Evolutionary conservation across 805 yeast genomes (phyloP), one percentile per base, ranked within the genome.

Genomic region (Lipomyces kockii): DNA sequence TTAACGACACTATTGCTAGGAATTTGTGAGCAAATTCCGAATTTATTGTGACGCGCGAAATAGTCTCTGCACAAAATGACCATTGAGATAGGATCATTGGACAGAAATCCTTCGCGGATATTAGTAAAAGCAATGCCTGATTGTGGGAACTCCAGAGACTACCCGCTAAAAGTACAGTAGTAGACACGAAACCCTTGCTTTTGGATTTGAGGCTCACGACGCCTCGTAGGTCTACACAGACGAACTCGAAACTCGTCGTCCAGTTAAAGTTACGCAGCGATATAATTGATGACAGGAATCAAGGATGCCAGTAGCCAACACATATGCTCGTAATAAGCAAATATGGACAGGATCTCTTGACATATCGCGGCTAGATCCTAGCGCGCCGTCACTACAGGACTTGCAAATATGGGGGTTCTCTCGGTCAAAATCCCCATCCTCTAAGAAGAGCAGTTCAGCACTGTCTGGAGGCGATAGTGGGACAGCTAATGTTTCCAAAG

Each of bases 331-430:
- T n/a, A 43, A 54, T 17, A 54, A 17, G 20, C 43, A 5, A 34
- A 12, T 54, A 17, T 54, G 57, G 57, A 54, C 37, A n/a, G 57
- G 57, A 29, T 9, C 43, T 20, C 34, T 54, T 54, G 57, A 54
- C 37, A 17, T 34, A 29, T 29, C 37, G 57, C 37, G 6, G n/a
- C 20, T 54, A 17, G 57, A 34, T 29, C 37, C 57, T n/a, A 17
- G 35, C 11, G 37, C 20, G n/a, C 20, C 22, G 43, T n/a, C 57
- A n/a, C 34, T 54, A 20, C 9, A 17, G 20, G 57, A 54, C 57
- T 1, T 54, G n/a, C 57, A 54, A 54, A 54, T 54, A 29, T 54
- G 35, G 34, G 37, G 57, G 9, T 6, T 17, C 37, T 29, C 57
- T 17, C 8, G 20, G 20, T n/a, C 17, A 8, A 54, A n/a, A 17